These are phyloP conservation scores for Calophaca sinica DNA, from an alignment of 306 rosid genomes.

Conservation along the genomic window DNA sequence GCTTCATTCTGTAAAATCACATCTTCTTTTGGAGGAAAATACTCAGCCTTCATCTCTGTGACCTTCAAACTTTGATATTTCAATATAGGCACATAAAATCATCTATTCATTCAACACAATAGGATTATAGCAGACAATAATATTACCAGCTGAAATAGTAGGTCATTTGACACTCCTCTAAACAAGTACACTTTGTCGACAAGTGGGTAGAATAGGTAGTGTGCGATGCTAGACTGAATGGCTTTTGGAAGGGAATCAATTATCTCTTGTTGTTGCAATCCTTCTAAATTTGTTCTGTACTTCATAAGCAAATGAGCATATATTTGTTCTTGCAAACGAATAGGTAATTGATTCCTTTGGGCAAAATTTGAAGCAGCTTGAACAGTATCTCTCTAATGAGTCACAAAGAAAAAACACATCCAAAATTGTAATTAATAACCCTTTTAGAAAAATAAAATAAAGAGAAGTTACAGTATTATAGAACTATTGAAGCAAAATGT, in stretches of 20 bases:
- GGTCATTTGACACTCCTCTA: slow-evolving; percentile 75
- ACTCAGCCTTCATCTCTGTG: slow-evolving; percentile 89
- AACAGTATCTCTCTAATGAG: slow-evolving; percentile 70
- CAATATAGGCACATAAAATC: slow-evolving; percentile 29
- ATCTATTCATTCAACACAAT: background rate
- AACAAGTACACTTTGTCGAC: slow-evolving; percentile 72
- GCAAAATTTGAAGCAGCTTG: slow-evolving; percentile 75
- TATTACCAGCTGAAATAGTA: slow-evolving; percentile 85
- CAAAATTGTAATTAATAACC: no score
- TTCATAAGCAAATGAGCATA: slow-evolving; percentile 76
- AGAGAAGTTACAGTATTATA: no score
- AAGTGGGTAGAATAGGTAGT: slow-evolving; percentile 63
- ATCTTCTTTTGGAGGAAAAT: slow-evolving; percentile 91
- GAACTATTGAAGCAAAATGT: no score
- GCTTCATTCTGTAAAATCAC: slow-evolving; percentile 85
- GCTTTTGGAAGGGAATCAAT: slow-evolving; percentile 86
- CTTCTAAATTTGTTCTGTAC: slow-evolving; percentile 74
- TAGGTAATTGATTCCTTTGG: slow-evolving; percentile 66
- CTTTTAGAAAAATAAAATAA: background rate
- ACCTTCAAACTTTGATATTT: slow-evolving; percentile 55
- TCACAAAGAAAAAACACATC: slow-evolving; percentile 16
- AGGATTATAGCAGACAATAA: background rate
- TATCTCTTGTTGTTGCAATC: slow-evolving; percentile 84
- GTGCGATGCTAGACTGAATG: slow-evolving; percentile 72
- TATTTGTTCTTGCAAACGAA: slow-evolving; percentile 79